Base-by-base conservation (phyloP, 176 grass and related monocot species). In the Oryza longistaminata region DNA sequence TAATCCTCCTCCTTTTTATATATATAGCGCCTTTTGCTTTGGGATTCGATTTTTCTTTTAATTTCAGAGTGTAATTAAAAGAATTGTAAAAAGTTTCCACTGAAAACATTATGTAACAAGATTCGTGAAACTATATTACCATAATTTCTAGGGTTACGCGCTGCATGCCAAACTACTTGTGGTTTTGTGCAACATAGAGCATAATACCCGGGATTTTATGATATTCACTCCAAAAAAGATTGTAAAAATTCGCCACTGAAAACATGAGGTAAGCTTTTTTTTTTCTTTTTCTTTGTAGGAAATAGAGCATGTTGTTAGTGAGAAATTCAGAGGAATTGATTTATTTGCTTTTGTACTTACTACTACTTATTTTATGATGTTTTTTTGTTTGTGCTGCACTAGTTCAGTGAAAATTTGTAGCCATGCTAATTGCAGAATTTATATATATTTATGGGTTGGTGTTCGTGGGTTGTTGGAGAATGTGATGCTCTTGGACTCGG, bases 401-500 rank as follows among this genome's bases (percentile, higher is more conserved):
- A 19, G 13, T 35, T 3, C 31, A 67, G 11, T 75, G 21, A 67
- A 40, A 40, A 7, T n/a, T 6, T 49, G 11, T 37, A 73, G 43
- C 37, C 19, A 31, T 34, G 16, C 4, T 14, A 60, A 2, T 49
- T 49, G 46, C 13, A 49, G 46, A 49, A 49, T 52, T 52, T 52
- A 62, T 62, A 24, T 62, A 24, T 35, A 31, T 31, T 31, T 29
- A 16, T 40, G 39, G 65, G 15, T 39, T 46, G 64, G 73, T 71
- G 79, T 85, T 86, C 19, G 48, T 89, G 79, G 75, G 74, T 64
- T 89, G 70, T 83, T 27, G 87, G 78, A 81, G 76, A 80, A 85
- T 76, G 81, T 64, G 81, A 81, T 88, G 43, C 81, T 66, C 53
- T 66, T 43, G 66, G 71, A 71, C 61, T 72, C 6, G 52, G 52